A percentile compares a stretch with the other conserved stretches of the same genome.
These are phyloP conservation scores for Bipolaris zeicola DNA, from an alignment of 2,329 filamentous ascomycete genomes.

Conservation along the genomic window DNA sequence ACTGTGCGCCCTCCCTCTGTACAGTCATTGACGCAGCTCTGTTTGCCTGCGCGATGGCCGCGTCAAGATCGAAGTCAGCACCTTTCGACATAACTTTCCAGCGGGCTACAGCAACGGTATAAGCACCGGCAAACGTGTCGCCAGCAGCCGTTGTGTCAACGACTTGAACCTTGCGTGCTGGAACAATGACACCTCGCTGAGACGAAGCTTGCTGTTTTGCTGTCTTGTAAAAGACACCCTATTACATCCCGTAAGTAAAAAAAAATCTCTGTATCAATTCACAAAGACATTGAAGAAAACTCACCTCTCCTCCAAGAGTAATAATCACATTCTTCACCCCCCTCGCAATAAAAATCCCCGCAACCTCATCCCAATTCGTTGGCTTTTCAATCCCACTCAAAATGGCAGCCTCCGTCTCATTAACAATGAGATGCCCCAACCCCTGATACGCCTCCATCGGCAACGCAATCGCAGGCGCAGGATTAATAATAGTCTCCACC, in stretches of 20 bases:
- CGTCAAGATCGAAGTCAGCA: conserved; percentile 57
- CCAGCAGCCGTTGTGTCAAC: conserved; percentile 94
- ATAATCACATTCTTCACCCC: conserved; percentile 81
- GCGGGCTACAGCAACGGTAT: conserved; percentile 73
- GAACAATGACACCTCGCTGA: conserved; percentile 55
- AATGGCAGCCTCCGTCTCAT: conserved; percentile 85
- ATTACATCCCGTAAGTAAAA: neutral
- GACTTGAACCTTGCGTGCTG: conserved; percentile 74
- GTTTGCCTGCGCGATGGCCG: conserved; percentile 66
- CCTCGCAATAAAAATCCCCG: conserved; percentile 62
- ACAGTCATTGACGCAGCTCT: conserved; percentile 69
- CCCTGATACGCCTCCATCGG: conserved; percentile 69
- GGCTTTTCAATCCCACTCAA: conserved; percentile 61
- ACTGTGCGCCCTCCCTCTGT: conserved; percentile 67
- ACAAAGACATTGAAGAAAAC: neutral
- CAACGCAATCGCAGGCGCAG: conserved; percentile 72
- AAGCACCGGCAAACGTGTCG: conserved; percentile 91
- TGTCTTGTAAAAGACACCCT: conserved; percentile 53
- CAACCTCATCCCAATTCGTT: conserved; percentile 43
- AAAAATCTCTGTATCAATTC: no score
- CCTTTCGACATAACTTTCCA: conserved; percentile 51
- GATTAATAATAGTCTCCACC: conserved; percentile 75
- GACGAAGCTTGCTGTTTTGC: conserved; percentile 52
- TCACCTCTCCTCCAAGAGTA: conserved; percentile 80
- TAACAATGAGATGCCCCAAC: conserved; percentile 81